Evolutionary conservation across 352 stramenopile genomes (phyloP), one percentile per base, ranked within the genome.

Genomic region (Phytophthora litchii): DNA sequence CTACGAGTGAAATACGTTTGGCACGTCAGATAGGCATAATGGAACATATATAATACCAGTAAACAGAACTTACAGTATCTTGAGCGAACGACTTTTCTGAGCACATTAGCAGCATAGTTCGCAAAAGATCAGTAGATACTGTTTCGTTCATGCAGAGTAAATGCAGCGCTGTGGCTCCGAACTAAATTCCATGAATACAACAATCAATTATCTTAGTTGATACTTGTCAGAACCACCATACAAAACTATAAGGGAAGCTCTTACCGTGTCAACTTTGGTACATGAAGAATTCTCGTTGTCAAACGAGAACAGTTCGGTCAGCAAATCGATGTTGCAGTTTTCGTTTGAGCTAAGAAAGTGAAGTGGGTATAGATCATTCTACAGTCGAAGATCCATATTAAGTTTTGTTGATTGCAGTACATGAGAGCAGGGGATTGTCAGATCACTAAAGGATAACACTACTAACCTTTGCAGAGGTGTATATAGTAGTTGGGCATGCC

Each of bases 121-220:
- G 65, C 29, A 90, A 54, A 1, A 72, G 51, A 2, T 76, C 62
- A 3, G 64, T 54, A 4, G 65, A 64, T 11, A 87, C 68, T 0
- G 59, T 21, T 16, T 83, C 77, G 41, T 90, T 90, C 70, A 80
- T 85, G 29, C 80, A 90, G n/a, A 92, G 46, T 8, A 83, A 32
- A 48, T 92, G 83, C 16, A 92, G 61, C 3, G 83, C 65, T 10
- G 74, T 85, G 13, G 77, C 73, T 23, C 78, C 80, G 52, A 76
- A 86, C 78, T 92, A 20, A 19, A 11, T 4, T 31, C 21, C 29
- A 1, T 1, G 23, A 21, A 53, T 16, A 40, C 25, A 35, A 10
- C 5, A 38, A n/a, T 21, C 13, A 53, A 41, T 4, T 20, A 9
- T 20, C 14, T 47, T 8, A 58, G 25, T 20, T 54, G 13, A 20